Conservation (phyloP, 2,329 filamentous ascomycete genomes). For the Sclerotinia borealis region DNA sequence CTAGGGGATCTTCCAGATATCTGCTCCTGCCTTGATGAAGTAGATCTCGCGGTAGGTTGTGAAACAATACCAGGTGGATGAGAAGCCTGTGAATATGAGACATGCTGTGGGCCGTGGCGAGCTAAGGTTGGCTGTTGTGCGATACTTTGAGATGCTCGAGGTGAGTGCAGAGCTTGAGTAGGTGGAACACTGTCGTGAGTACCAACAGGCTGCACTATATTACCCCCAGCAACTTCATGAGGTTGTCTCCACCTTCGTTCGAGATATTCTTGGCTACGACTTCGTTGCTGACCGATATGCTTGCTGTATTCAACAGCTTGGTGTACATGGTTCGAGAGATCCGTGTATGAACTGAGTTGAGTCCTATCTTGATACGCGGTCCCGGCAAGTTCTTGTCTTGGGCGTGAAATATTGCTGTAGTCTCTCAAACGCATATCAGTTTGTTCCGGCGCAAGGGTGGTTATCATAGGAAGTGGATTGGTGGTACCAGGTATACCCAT, state of each 20-base stretch:
- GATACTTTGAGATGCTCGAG: slow-evolving; percentile 49
- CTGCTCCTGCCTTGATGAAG: slow-evolving; percentile 55
- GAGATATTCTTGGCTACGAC: slow-evolving; percentile 71
- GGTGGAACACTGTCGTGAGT: slow-evolving; percentile 40
- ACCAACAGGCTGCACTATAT: slow-evolving; percentile 32
- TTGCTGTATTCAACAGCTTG: slow-evolving; percentile 91
- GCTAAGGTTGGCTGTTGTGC: slow-evolving; percentile 47
- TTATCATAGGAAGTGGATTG: slow-evolving; percentile 77
- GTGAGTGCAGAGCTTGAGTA: slow-evolving; percentile 52
- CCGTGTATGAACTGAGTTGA: slow-evolving; percentile 66
- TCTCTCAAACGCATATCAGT: slow-evolving; percentile 73
- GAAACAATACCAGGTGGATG: slow-evolving; percentile 66
- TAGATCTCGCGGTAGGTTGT: slow-evolving; percentile 67
- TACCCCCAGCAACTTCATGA: slow-evolving; percentile 65
- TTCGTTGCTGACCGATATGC: slow-evolving; percentile 70
- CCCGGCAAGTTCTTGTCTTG: slow-evolving; percentile 83
- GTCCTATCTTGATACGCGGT: slow-evolving; percentile 83
- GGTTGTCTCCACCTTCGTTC: slow-evolving; percentile 76
- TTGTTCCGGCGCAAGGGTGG: slow-evolving; percentile 71
- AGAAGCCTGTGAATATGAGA: slow-evolving; percentile 64
- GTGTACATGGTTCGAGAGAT: slow-evolving; percentile 79
- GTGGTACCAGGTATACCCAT: slow-evolving; percentile 59
- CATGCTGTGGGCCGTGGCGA: slow-evolving; percentile 37
- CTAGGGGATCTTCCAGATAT: slow-evolving; percentile 59
- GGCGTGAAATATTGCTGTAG: slow-evolving; percentile 76